Evolutionary conservation across 495 filamentous ascomycete species (phyloP), one percentile per base, ranked within the genome.

Genomic region (Jackrogersella multiformis): DNA sequence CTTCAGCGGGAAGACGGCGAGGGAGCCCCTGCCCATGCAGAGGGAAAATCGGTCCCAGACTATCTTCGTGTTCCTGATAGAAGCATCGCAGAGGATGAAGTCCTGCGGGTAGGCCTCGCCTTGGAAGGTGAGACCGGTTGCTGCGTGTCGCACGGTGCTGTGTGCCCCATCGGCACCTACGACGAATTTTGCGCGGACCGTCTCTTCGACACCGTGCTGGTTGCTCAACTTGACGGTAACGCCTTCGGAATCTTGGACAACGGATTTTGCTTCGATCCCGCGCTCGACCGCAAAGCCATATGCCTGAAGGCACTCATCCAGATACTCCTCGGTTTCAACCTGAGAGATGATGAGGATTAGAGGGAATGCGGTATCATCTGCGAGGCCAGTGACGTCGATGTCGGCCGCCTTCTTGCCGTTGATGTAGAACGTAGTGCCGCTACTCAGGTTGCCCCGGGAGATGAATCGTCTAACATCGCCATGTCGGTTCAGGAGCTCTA

Each of bases 101-200:
- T 79, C 75, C 32, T 80, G 76, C 1, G 76, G 72, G 49, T 84
- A 84, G 0, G 74, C 60, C 2, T 68, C 73, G 1, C 81, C 81
- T 13, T 80, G 68, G 45, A 81, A 84, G 8, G 56, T 60, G 13
- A 82, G 56, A 10, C 76, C 70, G 0, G 45, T 54, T 4, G 80
- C 74, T 0, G 76, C 59, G 21, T 76, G 75, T 10, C 80, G 74
- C 5, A 83, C 80, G 18, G 64, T 51, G 56, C 75, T 79, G 48
- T 79, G 80, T 2, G 80, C 79, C 21, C 80, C 81, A 34, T 84
- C 81, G 34, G 78, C 80, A 2, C 80, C 81, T 5, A 82, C 75
- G 1, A 80, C 71, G 55, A 80, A 82, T 28, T 74, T 74, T n/a
- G 74, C 74, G 13, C 74, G 73, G 10, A 80, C 32, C 1, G 58